These are phyloP conservation scores for Leccinum solheimii DNA, from an alignment of 1,284 basidiomycete genomes.

Conservation along the genomic window DNA sequence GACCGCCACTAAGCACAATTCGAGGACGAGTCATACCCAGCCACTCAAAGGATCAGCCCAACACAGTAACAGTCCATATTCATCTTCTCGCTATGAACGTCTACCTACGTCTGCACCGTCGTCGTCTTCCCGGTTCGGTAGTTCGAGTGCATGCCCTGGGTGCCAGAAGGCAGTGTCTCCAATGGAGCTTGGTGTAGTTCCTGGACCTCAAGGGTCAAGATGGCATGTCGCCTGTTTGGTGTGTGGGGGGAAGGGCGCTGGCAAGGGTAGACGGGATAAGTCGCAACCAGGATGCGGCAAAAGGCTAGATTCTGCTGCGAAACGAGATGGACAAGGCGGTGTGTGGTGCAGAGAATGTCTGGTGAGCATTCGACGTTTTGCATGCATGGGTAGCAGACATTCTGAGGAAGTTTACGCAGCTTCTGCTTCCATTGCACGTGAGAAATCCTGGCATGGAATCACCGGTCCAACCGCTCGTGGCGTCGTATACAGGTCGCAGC, in stretches of 20 bases:
- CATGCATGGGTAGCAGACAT: slow-evolving; percentile 4
- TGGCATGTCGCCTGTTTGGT: slow-evolving; percentile 78
- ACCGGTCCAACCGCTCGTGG: slow-evolving; percentile 44
- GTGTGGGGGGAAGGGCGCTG: slow-evolving; percentile 67
- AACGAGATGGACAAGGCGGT: slow-evolving; percentile 62
- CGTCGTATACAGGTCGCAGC: slow-evolving; percentile 48
- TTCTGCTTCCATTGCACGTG: slow-evolving; percentile 53
- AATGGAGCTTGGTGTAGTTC: slow-evolving; percentile 81
- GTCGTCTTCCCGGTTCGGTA: slow-evolving; percentile 64
- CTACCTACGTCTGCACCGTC: slow-evolving; percentile 43
- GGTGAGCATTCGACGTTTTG: slow-evolving; percentile 44
- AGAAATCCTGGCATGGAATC: slow-evolving; percentile 47
- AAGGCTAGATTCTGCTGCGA: slow-evolving; percentile 79
- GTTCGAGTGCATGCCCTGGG: slow-evolving; percentile 64
- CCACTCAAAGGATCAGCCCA: slow-evolving; percentile 14
- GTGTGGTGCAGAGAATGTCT: slow-evolving; percentile 83
- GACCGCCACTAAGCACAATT: slow-evolving; percentile 27
- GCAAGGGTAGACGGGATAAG: slow-evolving; percentile 46
- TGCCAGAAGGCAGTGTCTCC: slow-evolving; percentile 70
- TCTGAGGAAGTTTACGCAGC: slow-evolving; percentile 39
- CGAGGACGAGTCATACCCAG: slow-evolving; percentile 11
- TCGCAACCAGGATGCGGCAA: slow-evolving; percentile 76
- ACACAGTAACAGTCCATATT: slow-evolving; percentile 22
- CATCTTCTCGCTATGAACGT: slow-evolving; percentile 49
- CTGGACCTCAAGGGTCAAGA: slow-evolving; percentile 73